phyloP scores from a whole-genome alignment of 371 early-diverging fungal genomes.

The Syncephalastrum monosporum region DNA sequence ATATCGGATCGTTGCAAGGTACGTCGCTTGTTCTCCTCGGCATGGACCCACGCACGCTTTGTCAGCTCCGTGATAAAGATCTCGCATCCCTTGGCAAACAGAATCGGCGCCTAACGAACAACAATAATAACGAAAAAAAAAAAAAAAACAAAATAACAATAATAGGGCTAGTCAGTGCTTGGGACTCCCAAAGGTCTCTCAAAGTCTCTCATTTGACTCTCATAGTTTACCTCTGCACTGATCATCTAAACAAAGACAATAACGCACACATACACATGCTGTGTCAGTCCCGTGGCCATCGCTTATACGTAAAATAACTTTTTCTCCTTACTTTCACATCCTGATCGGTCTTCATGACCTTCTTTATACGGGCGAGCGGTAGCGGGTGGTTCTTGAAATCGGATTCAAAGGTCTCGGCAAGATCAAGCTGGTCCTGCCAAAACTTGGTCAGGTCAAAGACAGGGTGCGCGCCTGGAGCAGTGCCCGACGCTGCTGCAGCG shows the following conservation, averaged over 20 bases:
- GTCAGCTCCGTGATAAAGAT: conserved; percentile 97
- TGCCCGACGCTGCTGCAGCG: conserved; percentile 11
- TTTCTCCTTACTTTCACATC: conserved; percentile 55
- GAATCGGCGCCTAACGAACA: conserved; percentile 72
- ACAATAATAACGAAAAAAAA: background rate
- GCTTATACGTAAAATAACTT: background rate
- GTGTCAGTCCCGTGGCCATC: too few relatives aligned
- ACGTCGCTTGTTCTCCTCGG: conserved; percentile 98
- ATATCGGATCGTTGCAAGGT: conserved; percentile 97
- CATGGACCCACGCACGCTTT: background rate
- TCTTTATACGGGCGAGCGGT: conserved; percentile 99
- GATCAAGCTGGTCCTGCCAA: conserved; percentile 45
- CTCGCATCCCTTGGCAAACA: conserved; percentile 98
- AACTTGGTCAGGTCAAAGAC: conserved; percentile 47
- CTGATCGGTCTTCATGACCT: conserved; percentile 99
- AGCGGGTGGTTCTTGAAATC: conserved; percentile 94
- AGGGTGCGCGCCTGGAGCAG: conserved; percentile 21
- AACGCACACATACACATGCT: too few relatives aligned
- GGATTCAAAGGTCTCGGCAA: conserved; percentile 39
- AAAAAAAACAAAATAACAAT: background rate
- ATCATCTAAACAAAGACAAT: conserved; percentile 25
- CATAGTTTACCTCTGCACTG: conserved; percentile 31
- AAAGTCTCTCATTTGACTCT: background rate
- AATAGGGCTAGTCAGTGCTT: background rate
- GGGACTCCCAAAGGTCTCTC: too few relatives aligned